Evolutionary conservation across 495 filamentous ascomycete genomes (phyloP), one percentile per base, ranked within the genome.

Genomic region (Aspergillus funiculosus): DNA sequence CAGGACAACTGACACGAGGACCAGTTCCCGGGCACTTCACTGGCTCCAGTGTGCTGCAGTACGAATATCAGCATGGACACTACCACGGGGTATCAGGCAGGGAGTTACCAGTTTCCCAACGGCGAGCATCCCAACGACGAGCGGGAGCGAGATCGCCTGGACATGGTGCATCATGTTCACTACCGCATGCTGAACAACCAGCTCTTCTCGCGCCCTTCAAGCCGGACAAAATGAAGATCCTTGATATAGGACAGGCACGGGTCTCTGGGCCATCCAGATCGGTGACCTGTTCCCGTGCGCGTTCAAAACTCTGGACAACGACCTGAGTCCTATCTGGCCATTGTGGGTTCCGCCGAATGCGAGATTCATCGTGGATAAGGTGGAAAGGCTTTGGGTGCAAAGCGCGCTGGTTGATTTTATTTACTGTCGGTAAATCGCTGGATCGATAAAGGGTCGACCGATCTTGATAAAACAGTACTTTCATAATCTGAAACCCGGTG

Each of bases 311-410:
- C 58, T 51, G 19, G 43, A 64, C 3, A 63, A 50, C 40, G 76
- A 78, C 40, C 64, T 75, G 11, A 74, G 70, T 36, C 67, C 71
- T 5, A 78, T 74, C 48, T 69, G 76, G 43, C 71, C 73, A 0
- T 40, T 52, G 15, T 70, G 63, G 48, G 53, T 63, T 8, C 60
- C 62, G 18, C 46, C 54, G 1, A 61, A 61, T 31, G 59, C 72
- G 22, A 57, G 60, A n/a, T 80, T 80, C 43, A 61, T 73, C 34
- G 38, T 68, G 1, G 63, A 66, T 15, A 57, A 65, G 30, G 48
- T 60, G 13, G 61, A 67, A 29, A 48, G 51, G 14, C 32, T 50
- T 0, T 68, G 57, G 64, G 43, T 46, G 0, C 51, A 43, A 24
- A 8, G n/a, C 6, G 22, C 52, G 30, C 46, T 43, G 6, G 66